Evolutionary conservation across 345 rosid genomes (phyloP), one percentile per base, ranked within the genome.

Genomic region (Pistacia atlantica): DNA sequence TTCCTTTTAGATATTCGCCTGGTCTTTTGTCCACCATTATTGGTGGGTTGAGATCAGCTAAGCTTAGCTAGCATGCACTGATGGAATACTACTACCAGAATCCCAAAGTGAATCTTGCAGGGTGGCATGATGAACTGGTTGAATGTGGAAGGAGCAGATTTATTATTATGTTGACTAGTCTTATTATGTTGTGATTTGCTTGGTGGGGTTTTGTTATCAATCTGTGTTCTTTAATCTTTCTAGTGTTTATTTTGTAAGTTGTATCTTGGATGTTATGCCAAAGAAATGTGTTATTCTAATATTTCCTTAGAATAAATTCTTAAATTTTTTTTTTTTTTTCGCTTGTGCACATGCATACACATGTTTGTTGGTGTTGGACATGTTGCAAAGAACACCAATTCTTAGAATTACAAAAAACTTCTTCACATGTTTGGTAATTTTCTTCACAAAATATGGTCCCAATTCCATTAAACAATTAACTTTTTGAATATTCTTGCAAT

Each of bases 261-360:
- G 63, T 28, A 56, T 11, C 45, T 63, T 63, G 48, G 13, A 66
- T 45, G 66, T 35, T 11, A 35, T 73, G 72, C 51, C 11, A 37
- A 59, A 70, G 68, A 35, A 25, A 55, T 68, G 17, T 62, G 11
- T 56, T 28, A 38, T 49, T 46, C 61, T 33, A 64, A 49, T 71
- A 22, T 42, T 65, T 60, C 71, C 10, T 56, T 9, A 17, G 7
- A 38, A 62, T 13, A 18, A 38, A 20, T 33, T 59, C 61, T 12
- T 56, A 51, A 62, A 62, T 25, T 25, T 28, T 12, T 14, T 16
- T 49, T 49, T 31, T 14, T 14, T 16, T 49, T 35, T 31, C 12
- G 31, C 13, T 45, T 8, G 38, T 5, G 55, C 85, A 82, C 85
- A 79, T 82, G 85, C 75, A 22, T 56, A 62, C 85, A 79, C 85